These are phyloP conservation scores for Paramecium sonneborni DNA, from an alignment of 73 alveolate species.

Conservation along the genomic window DNA sequence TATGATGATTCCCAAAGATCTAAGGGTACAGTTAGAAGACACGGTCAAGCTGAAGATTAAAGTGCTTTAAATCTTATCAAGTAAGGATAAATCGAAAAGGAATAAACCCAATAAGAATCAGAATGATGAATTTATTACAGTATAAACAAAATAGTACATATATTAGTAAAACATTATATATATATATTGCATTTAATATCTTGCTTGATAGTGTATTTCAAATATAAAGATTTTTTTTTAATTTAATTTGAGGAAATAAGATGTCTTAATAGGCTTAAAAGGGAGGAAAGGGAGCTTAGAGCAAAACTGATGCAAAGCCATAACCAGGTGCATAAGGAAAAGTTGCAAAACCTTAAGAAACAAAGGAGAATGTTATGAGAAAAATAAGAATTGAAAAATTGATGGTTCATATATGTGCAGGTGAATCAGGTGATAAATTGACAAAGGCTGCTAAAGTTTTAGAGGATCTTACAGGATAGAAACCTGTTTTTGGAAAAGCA, in stretches of 20 bases:
- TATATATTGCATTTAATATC: neutral
- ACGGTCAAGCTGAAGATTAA: neutral
- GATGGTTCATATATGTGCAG: slow-evolving; percentile 79
- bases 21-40: neutral
- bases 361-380: slow-evolving; percentile 75
- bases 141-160: slow-evolving; percentile 11
- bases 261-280: slow-evolving; percentile 22
- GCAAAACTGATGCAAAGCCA: slow-evolving; percentile 12
- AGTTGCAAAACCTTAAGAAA: slow-evolving; percentile 23
- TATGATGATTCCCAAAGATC: slow-evolving; percentile 32
- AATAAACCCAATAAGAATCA: neutral
- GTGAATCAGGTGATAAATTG: slow-evolving; percentile 84
- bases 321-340: neutral
- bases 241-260: slow-evolving; percentile 12
- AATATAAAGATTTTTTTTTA: slow-evolving; percentile 20
- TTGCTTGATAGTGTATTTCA: neutral
- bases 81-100: neutral
- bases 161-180: neutral
- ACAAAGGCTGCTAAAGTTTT: slow-evolving; percentile 83
- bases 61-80: slow-evolving; percentile 1
- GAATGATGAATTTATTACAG: slow-evolving; percentile 4
- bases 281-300: slow-evolving; percentile 20
- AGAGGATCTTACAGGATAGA: slow-evolving; percentile 78
- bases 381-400: slow-evolving; percentile 76
- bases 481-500: slow-evolving; percentile 81